Evolutionary conservation across 208 protist genomes (phyloP).

Genomic region (Crithidia acanthocephali): DNA sequence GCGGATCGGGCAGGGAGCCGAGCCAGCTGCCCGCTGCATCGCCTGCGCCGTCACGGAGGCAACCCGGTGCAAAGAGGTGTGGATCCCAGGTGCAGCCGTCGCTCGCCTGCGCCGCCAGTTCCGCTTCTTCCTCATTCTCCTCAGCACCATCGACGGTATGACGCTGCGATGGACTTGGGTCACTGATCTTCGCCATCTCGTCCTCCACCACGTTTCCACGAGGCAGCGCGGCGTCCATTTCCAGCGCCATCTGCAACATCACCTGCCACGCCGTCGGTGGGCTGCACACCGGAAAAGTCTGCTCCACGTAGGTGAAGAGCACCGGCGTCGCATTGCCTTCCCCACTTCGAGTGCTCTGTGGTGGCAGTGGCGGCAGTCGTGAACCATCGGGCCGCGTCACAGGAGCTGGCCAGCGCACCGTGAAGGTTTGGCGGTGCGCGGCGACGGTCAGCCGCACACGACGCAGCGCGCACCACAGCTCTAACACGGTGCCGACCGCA

Average conservation of each 20-base stretch:
- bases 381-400: constrained; percentile 52
- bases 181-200: too few relatives aligned
- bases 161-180: too few relatives aligned
- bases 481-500: constrained; percentile 38
- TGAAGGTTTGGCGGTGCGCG: constrained; percentile 62
- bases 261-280: constrained; percentile 59
- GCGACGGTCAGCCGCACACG: constrained; percentile 76
- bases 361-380: constrained; percentile 28
- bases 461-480: constrained; percentile 78
- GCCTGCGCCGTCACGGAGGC: background rate
- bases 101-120: background rate
- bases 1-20: constrained; percentile 24
- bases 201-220: background rate
- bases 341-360: too few relatives aligned
- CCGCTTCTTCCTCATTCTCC: constrained; percentile 12
- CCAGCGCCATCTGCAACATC: constrained; percentile 70
- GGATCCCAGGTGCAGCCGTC: too few relatives aligned
- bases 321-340: background rate
- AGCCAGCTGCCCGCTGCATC: constrained; percentile 9
- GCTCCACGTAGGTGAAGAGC: constrained; percentile 56
- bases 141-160: background rate
- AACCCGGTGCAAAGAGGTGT: too few relatives aligned
- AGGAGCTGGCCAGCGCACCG: constrained; percentile 80
- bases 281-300: constrained; percentile 64
- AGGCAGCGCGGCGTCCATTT: constrained; percentile 51